Base-by-base conservation (phyloP, 2,329 filamentous ascomycete genomes). In the Neospermospora avenae region DNA sequence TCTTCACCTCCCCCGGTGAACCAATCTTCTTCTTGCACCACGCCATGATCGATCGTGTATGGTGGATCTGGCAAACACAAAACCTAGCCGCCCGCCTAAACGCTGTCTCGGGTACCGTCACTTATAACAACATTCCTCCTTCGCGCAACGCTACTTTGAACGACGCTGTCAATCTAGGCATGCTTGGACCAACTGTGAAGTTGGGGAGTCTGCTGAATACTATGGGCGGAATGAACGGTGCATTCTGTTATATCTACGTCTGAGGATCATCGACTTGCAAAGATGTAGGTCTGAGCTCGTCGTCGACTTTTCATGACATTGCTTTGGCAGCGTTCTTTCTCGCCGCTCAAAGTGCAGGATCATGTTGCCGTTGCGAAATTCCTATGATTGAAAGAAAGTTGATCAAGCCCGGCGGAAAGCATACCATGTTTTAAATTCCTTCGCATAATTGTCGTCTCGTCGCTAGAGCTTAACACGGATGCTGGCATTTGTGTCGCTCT, bases 31-130 rank as follows among this genome's bases (percentile, higher is more conserved):
- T 74, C 61, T 65, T 77, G 5, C 77, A 80, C 60, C 78, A 80
- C 57, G 76, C 71, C 0, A 74, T 77, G 66, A 74, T 80, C 44
- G 78, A 80, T 60, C 71, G 77, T 5, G 70, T 78, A 53, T 78
- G 77, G 68, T 79, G 76, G 68, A 75, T 80, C 60, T 80, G 77
- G 77, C 77, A 79, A 70, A 77, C 76, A 41, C 73, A 77, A 28
- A 74, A 79, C 62, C 76, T 67, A 67, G 69, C 49, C 68, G 74
- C 46, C 58, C 63, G 65, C n/a, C 58, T 63, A 31, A 61, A 63
- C 31, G 66, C 64, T n/a, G 24, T 70, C 22, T 61, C 74, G 72
- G 72, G 73, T 3, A 67, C 77, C 0, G 73, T 77, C 49, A 77
- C 76, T 0, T 66, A 76, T 62, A 67, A 74, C 59, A 73, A 78